Percentiles rank a stretch among this genome's conserved stretches.
phyloP scores from a whole-genome alignment of 441 rosid species.

The Heliophila coronopifolia region DNA sequence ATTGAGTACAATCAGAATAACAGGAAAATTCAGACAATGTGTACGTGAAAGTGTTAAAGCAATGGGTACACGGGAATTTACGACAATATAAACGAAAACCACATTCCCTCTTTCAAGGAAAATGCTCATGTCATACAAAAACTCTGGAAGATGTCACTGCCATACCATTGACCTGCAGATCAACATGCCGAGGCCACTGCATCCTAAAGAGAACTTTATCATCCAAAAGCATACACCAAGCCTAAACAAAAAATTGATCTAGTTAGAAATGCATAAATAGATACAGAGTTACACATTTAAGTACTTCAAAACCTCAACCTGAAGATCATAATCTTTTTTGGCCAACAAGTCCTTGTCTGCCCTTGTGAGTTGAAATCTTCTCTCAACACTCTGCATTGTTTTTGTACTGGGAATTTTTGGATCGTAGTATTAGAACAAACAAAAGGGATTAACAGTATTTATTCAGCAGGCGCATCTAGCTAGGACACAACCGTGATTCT shows the following conservation, averaged over 20 bases:
- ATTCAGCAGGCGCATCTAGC: constrained; percentile 4
- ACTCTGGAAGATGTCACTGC: background rate
- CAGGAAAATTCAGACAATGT: constrained; percentile 7
- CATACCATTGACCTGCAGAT: constrained; percentile 94
- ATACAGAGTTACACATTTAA: background rate
- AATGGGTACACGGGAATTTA: background rate
- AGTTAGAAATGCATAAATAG: constrained; percentile 16
- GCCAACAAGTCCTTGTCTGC: constrained; percentile 62
- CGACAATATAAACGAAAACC: background rate
- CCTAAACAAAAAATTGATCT: constrained; percentile 43
- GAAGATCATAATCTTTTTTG: constrained; percentile 74
- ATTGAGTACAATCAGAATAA: background rate
- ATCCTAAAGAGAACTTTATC: constrained; percentile 93
- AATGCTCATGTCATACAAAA: constrained; percentile 1
- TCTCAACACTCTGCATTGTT: constrained; percentile 67
- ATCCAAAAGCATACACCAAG: constrained; percentile 98
- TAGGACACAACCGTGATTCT: background rate
- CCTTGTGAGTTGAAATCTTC: constrained; percentile 66
- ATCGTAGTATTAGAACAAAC: constrained; percentile 17
- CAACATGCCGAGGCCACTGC: constrained; percentile 96
- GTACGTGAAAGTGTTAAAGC: constrained; percentile 5
- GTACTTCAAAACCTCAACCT: constrained; percentile 45
- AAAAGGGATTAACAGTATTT: background rate
- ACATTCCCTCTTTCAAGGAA: background rate
- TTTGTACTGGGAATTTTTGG: constrained; percentile 50